Evolutionary conservation across 352 stramenopile species (phyloP).

Genomic region (Phytophthora litchii): DNA sequence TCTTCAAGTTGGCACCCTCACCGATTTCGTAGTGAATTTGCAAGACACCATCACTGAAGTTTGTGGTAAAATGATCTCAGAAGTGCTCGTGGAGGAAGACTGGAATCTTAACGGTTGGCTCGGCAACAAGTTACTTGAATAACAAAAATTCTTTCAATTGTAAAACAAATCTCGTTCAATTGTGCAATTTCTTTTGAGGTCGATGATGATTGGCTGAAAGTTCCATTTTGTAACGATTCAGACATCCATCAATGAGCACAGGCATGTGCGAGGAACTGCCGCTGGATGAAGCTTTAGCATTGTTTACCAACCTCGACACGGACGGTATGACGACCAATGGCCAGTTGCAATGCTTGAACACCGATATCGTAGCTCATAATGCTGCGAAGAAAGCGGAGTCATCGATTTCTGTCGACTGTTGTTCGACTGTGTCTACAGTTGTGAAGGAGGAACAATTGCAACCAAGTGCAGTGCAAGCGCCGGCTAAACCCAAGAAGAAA

Average conservation of each 20-base stretch:
- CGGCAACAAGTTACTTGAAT: neutral
- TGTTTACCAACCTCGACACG: neutral
- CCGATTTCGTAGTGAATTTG: slow-evolving; percentile 43
- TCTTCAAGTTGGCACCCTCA: slow-evolving; percentile 40
- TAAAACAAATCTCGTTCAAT: too few relatives aligned
- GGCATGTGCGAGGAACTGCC: neutral
- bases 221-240: neutral
- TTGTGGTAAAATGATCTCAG: slow-evolving; percentile 34
- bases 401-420: neutral
- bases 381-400: neutral
- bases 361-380: neutral
- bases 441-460: slow-evolving; percentile 4
- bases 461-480: neutral
- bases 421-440: neutral
- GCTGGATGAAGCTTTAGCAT: neutral
- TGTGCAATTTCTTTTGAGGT: neutral
- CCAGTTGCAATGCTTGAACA: neutral
- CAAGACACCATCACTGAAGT: slow-evolving; percentile 41
- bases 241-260: neutral
- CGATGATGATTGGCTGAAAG: neutral
- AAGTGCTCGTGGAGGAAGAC: slow-evolving; percentile 52
- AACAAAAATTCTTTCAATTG: neutral
- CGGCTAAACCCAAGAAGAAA: slow-evolving; percentile 40
- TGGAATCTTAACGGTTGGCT: slow-evolving; percentile 42
- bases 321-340: neutral